These are phyloP conservation scores for Pythium dissimile DNA, from an alignment of 352 stramenopile genomes.

Conservation along the genomic window DNA sequence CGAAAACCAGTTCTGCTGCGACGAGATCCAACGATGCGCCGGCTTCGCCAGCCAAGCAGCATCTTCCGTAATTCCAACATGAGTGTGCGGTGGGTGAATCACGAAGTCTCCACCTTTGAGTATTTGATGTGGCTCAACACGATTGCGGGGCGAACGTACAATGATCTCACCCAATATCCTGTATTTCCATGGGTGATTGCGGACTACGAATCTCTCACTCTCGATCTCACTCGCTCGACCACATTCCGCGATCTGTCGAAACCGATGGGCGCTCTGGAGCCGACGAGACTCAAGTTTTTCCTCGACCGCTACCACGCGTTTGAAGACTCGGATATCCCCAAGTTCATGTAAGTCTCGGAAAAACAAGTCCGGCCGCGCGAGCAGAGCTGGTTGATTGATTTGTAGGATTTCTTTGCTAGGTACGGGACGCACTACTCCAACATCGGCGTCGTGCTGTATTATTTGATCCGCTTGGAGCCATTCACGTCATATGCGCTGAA, in stretches of 20 bases:
- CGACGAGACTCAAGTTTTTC: conserved; percentile 89
- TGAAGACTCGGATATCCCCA: conserved; percentile 84
- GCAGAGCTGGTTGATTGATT: neutral
- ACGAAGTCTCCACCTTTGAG: conserved; percentile 96
- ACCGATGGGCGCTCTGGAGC: conserved; percentile 96
- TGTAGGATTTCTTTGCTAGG: conserved; percentile 28
- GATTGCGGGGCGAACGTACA: conserved; percentile 85
- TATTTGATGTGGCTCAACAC: conserved; percentile 93
- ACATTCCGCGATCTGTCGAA: conserved; percentile 97
- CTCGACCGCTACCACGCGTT: conserved; percentile 92
- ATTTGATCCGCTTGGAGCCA: conserved; percentile 98
- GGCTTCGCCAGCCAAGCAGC: conserved; percentile 74
- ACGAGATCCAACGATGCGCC: conserved; percentile 63
- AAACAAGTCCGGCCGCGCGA: no score
- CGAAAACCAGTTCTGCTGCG: conserved; percentile 57
- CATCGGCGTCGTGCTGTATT: conserved; percentile 97
- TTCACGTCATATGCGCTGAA: conserved; percentile 94
- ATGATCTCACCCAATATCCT: conserved; percentile 96
- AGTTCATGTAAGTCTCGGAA: conserved; percentile 84
- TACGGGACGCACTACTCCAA: conserved; percentile 90
- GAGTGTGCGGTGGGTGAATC: conserved; percentile 67
- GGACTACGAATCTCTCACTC: conserved; percentile 74
- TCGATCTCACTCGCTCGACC: conserved; percentile 63
- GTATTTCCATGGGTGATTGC: conserved; percentile 91
- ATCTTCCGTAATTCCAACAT: conserved; percentile 79